Evolutionary conservation across 768 basidiomycete genomes (phyloP), one percentile per base, ranked within the genome.

Genomic region (Mycena galericulata): DNA sequence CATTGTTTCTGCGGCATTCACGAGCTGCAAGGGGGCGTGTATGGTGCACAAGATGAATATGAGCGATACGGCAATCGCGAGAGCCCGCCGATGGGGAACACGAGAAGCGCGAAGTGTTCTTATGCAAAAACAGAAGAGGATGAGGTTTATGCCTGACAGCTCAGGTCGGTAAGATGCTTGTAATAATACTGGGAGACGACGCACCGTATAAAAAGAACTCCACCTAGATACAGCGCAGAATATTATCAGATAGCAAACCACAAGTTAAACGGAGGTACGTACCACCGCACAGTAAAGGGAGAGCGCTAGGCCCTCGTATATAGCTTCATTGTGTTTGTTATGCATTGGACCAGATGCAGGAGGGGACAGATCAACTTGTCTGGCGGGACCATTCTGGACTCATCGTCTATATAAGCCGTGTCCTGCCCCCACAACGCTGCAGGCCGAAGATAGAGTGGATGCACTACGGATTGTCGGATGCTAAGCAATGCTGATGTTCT

Each of bases 171-270:
- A 20, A 27, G 26, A 22, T 17, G 24, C n/a, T 27, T 30, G 32
- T 18, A 26, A 20, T 22, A 10, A 24, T 18, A n/a, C n/a, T n/a
- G n/a, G 38, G 49, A n/a, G 22, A 3, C 8, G 41, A 43, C 73
- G 22, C 50, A 77, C 78, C 79, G 34, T 79, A 80, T 1, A 79
- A 68, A n/a, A 78, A 65, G 43, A 71, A 68, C 62, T 80, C 78
- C 18, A 71, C 74, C 78, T 80, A 27, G 7, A 14, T 15, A 20
- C 2, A 40, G 45, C 20, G 49, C 17, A 26, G 18, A 22, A 22
- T 20, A 18, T 29, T 9, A 11, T 20, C 14, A 1, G n/a, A n/a
- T n/a, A n/a, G n/a, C n/a, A n/a, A n/a, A n/a, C n/a, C n/a, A 14
- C 30, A n/a, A 20, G 14, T 5, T 24, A 20, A 1, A 14, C 17